Evolutionary conservation across 257 asterid species (phyloP).

Genomic region (Primulina tabacum): DNA sequence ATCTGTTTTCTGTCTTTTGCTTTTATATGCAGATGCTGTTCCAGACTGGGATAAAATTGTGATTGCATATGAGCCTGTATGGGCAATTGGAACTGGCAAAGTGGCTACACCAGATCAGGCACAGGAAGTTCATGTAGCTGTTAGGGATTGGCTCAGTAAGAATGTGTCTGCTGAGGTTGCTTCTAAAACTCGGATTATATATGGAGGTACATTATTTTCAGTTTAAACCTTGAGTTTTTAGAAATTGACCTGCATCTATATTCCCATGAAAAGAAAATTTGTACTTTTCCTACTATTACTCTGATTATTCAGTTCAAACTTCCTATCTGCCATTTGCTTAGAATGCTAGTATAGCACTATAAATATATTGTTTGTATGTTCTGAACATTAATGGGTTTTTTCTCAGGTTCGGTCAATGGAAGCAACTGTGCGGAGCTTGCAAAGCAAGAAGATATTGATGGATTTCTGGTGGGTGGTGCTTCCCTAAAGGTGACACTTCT

Average conservation of each 20-base stretch:
- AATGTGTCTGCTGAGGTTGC: constrained; percentile 87
- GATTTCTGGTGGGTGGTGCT: constrained; percentile 95
- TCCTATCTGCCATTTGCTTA: neutral
- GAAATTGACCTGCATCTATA: neutral
- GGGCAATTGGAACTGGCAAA: constrained; percentile 99
- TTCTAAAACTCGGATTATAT: constrained; percentile 83
- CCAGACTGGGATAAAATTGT: constrained; percentile 90
- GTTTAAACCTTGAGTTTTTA: neutral
- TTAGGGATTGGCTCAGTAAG: constrained; percentile 92
- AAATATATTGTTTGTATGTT: constrained; percentile 4
- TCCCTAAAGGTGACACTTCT: constrained; percentile 69
- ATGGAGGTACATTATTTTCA: constrained; percentile 67
- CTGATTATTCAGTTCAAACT: neutral
- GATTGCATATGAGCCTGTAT: constrained; percentile 94
- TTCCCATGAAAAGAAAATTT: neutral
- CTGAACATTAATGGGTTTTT: neutral
- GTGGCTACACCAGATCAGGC: constrained; percentile 99
- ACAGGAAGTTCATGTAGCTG: constrained; percentile 93
- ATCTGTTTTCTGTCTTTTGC: constrained; percentile 10
- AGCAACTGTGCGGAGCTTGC: constrained; percentile 90
- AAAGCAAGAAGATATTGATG: constrained; percentile 77
- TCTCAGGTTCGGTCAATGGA: constrained; percentile 88
- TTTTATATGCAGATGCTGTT: constrained; percentile 63
- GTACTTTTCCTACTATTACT: neutral
- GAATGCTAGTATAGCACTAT: neutral